Evolutionary conservation across 768 basidiomycete species (phyloP), one percentile per base, ranked within the genome.

Genomic region (Daedalea quercina): DNA sequence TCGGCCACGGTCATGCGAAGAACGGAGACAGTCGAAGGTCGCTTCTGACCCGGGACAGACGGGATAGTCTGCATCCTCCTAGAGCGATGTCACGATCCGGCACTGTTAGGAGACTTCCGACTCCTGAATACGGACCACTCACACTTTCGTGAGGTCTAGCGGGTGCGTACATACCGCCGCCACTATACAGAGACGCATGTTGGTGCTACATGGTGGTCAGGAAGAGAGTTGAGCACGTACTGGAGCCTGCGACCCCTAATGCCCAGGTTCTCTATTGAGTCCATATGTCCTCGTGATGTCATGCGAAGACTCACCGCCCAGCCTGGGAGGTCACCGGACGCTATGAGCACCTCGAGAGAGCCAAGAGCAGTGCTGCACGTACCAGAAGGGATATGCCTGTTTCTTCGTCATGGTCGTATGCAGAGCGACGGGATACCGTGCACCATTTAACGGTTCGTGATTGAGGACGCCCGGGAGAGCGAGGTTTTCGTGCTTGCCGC

Each of bases 141-240:
- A 88, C 84, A 91, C 87, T 82, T 92, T 94, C 28, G 87, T 86
- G 50, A 92, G 72, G 68, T 92, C 90, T 51, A 92, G 67, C 35
- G 90, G 90, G 71, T 92, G 90, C 0, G 89, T 92, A 63, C 79
- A 84, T 50, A 76, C 81, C 25, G 89, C 85, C 37, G 90, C 89
- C 81, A 90, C 88, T 88, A 55, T 44, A 26, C 12, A 35, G 37
- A 43, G 17, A 7, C 20, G 9, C 33, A 4, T 28, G 44, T 12
- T 17, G 31, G 12, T 23, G 47, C 31, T n/a, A 3, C 28, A 45
- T 28, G 12, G 34, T 13, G 19, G 12, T 13, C 9, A 20, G 1
- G 19, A 24, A 33, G 15, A 50, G 31, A 31, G 24, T 13, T 2
- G 11, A 26, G 19, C 23, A 64, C 69, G 56, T 53, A 71, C 70